Base-by-base conservation (phyloP, 2,329 filamentous ascomycete species). In the Apiospora koreana region DNA sequence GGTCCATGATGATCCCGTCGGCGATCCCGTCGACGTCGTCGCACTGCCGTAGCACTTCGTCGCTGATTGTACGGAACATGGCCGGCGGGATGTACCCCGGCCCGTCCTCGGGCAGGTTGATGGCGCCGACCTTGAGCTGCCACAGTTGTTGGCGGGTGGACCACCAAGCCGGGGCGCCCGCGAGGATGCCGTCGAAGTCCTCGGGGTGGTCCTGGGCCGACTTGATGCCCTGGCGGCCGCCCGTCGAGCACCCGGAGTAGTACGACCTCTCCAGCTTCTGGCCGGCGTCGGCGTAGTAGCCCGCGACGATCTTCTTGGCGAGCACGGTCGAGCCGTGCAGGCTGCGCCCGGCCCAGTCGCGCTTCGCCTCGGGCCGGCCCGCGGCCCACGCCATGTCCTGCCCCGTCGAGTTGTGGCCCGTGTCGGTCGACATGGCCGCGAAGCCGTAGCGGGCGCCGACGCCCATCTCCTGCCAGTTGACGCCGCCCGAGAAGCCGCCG, bases 171-270 rank as follows among this genome's bases (percentile, higher is more conserved):
- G 76, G 75, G 58, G 35, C 54, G 10, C 83, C 83, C 10, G 83
- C 84, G 2, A 86, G 73, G 21, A 85, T 81, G 21, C 85, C 85
- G 69, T 86, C 83, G 68, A 86, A 80, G 73, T 83, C 81, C 67
- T 81, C 78, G 6, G 81, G 76, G 0, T 80, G 79, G n/a, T 80
- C 81, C 23, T 76, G 77, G 0, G 83, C 83, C 14, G 83, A 76
- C 67, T 84, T 85, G n/a, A 86, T 76, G 25, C 86, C 86, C 76
- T 88, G 85, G 2, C 86, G 79, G 2, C 86, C 86, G 42, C 86
- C 86, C 0, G 85, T 86, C 1, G 84, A 86, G 74, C 86, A 88
- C 16, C 86, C 86, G n/a, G 81, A 75, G 73, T 83, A 87, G 74
- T 86, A 87, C 12, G 80, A 83, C 75, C 83, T 84, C 1, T 79